These are phyloP conservation scores for Diaporthe aspalathi DNA, from an alignment of 2,329 filamentous ascomycete genomes.

Conservation along the genomic window DNA sequence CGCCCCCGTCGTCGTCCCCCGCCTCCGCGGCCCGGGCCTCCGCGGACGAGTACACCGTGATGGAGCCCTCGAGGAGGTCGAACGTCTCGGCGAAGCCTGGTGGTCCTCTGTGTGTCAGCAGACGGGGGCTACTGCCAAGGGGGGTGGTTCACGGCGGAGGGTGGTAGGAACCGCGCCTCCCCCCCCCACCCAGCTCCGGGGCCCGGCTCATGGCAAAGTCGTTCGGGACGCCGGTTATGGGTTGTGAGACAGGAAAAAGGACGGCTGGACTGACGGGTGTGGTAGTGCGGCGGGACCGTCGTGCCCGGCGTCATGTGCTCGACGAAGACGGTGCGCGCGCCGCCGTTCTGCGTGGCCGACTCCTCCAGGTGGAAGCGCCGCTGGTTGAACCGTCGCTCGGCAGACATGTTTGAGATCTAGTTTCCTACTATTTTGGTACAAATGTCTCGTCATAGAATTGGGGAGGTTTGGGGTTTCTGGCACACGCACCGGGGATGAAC, in stretches of 20 bases:
- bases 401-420: slow-evolving; percentile 23
- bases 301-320: slow-evolving; percentile 41
- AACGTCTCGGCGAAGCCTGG: slow-evolving; percentile 40
- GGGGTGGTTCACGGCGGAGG: too few species aligned
- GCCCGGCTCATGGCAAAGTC: too few species aligned
- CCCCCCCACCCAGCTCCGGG: too few species aligned
- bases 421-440: neutral
- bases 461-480: neutral
- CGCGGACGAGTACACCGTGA: slow-evolving; percentile 35
- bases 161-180: too few species aligned
- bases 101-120: neutral
- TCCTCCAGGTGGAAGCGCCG: slow-evolving; percentile 40
- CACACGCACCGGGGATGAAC: too few species aligned
- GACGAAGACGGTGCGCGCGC: slow-evolving; percentile 39
- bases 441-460: neutral
- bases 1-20: neutral
- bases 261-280: slow-evolving; percentile 35
- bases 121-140: too few species aligned
- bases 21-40: slow-evolving; percentile 31
- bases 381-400: slow-evolving; percentile 39
- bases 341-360: slow-evolving; percentile 39
- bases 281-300: slow-evolving; percentile 40
- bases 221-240: too few species aligned
- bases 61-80: slow-evolving; percentile 39
- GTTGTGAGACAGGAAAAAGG: too few species aligned